phyloP scores from a whole-genome alignment of 2,329 filamentous ascomycete genomes.

The Fonsecaea multimorphosa region DNA sequence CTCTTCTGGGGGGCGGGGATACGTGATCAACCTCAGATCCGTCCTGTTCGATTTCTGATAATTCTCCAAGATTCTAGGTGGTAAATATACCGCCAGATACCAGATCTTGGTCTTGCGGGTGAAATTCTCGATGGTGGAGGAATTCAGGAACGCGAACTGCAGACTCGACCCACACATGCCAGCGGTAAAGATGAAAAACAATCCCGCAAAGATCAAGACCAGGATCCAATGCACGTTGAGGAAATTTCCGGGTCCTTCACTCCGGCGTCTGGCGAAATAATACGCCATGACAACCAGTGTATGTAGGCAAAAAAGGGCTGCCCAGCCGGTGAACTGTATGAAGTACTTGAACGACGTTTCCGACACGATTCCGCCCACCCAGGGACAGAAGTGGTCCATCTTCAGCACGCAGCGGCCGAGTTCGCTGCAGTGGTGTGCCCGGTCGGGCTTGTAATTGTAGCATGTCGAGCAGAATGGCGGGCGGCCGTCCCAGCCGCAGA shows the following conservation, averaged over 20 bases:
- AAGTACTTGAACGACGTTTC: constrained; percentile 93
- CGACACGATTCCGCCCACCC: constrained; percentile 89
- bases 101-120: constrained; percentile 66
- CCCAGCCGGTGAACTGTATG: constrained; percentile 81
- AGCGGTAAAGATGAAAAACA: constrained; percentile 81
- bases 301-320: constrained; percentile 69
- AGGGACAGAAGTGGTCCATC: constrained; percentile 97
- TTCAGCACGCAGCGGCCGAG: constrained; percentile 80
- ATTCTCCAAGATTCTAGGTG: constrained; percentile 48
- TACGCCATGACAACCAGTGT: constrained; percentile 68
- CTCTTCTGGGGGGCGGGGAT: constrained; percentile 45
- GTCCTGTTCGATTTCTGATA: constrained; percentile 44
- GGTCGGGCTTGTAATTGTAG: constrained; percentile 84
- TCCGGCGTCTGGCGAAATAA: constrained; percentile 63
- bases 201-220: constrained; percentile 66
- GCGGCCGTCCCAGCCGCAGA: constrained; percentile 81
- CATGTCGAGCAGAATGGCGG: constrained; percentile 87
- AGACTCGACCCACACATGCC: constrained; percentile 77
- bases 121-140: constrained; percentile 84
- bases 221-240: constrained; percentile 69
- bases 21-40: constrained; percentile 48
- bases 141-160: constrained; percentile 73
- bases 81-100: constrained; percentile 76
- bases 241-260: constrained; percentile 39
- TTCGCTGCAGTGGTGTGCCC: constrained; percentile 85